Conservation (phyloP, 2,329 filamentous ascomycete genomes). For the Paramyrothecium sp. region DNA sequence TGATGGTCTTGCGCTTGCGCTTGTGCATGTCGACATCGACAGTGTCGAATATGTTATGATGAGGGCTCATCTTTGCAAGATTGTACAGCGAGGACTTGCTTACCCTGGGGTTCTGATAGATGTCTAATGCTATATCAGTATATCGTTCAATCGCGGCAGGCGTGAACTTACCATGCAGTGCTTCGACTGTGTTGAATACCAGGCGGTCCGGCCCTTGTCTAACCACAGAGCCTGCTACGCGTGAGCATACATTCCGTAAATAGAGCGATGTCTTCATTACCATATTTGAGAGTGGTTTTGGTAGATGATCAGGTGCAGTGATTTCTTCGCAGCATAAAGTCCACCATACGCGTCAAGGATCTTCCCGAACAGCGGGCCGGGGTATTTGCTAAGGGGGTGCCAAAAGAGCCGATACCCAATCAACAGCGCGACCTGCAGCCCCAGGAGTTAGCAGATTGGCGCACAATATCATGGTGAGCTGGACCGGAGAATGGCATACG, state of each 20-base stretch:
- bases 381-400: neutral
- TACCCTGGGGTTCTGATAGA: neutral
- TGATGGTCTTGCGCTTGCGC: slow-evolving; percentile 4
- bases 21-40: slow-evolving; percentile 4
- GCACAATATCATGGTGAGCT: neutral
- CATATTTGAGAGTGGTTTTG: neutral
- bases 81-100: neutral
- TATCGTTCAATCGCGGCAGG: neutral
- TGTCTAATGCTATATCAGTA: neutral
- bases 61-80: neutral
- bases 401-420: neutral
- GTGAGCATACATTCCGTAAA: neutral
- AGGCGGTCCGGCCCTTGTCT: neutral
- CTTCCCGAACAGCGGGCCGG: neutral
- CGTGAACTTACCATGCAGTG: neutral
- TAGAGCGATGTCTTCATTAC: neutral
- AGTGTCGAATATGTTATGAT: slow-evolving; percentile 2
- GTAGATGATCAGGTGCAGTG: neutral
- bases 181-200: neutral
- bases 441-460: neutral
- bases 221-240: neutral
- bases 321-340: neutral
- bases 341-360: neutral
- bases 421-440: neutral
- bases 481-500: neutral